These are phyloP conservation scores for Solanum clarkiae DNA, from an alignment of 257 asterid genomes.

Conservation along the genomic window DNA sequence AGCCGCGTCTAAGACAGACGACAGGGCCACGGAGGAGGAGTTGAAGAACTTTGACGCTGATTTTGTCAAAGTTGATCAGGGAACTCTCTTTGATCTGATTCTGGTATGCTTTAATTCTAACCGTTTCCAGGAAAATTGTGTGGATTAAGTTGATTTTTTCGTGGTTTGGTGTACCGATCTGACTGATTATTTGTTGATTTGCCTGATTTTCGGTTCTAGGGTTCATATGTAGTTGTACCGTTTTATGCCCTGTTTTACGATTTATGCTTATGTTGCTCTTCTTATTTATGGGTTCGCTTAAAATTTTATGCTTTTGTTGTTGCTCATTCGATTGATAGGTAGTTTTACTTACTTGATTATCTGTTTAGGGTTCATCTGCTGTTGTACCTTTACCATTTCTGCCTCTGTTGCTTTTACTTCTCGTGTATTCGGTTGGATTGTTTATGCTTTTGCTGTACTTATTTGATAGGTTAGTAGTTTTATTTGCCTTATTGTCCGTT, in stretches of 20 bases:
- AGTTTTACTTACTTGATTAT: no score
- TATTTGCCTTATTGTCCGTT: neutral
- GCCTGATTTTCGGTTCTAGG: neutral
- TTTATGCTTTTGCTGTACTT: neutral
- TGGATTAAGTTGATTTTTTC: neutral
- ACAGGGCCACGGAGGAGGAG: slow-evolving; percentile 23
- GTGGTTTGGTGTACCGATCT: neutral
- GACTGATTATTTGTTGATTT: neutral
- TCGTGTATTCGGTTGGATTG: neutral
- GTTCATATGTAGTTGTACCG: neutral
- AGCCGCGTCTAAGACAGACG: slow-evolving; percentile 18
- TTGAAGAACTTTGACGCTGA: slow-evolving; percentile 32
- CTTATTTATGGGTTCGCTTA: no score
- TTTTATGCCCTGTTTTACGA: neutral
- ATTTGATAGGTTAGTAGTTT: neutral
- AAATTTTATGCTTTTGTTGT: neutral
- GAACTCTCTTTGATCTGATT: slow-evolving; percentile 44
- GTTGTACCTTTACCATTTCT: neutral
- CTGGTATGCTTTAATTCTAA: slow-evolving; percentile 14
- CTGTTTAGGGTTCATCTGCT: neutral
- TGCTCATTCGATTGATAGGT: neutral
- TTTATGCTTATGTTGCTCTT: neutral
- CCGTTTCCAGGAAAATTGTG: neutral
- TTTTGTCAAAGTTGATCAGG: slow-evolving; percentile 51
- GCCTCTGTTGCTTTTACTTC: neutral